Base-by-base conservation (phyloP, 345 rosid genomes). In the Brassica carinata region DNA sequence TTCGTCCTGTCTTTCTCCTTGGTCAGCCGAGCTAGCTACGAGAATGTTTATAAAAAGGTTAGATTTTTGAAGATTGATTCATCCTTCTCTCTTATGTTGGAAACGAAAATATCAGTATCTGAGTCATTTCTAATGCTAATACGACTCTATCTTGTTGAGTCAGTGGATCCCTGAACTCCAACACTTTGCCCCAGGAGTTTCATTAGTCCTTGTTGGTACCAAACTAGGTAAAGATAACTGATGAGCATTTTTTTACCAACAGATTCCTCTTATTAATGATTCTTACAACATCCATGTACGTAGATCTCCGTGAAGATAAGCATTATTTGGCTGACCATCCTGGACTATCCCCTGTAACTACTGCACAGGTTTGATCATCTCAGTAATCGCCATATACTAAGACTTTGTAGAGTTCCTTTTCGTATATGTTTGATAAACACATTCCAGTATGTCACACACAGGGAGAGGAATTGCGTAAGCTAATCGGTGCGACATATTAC, bases 111-210 rank as follows among this genome's bases (percentile, higher is more conserved):
- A 5, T 29, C 33, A 1, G 72, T 57, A 33, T 69, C 8, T 26
- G 63, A 53, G 7, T 64, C 3, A 40, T 62, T 68, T 80, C 85
- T 86, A 62, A 87, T 71, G 40, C 34, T 59, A 15, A 9, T 34
- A 15, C 53, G 48, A 64, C 77, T 87, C 62, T 83, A 5, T 79
- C 36, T 70, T 83, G 71, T 77, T 59, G 78, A 66, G 4, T 69
- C 91, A 95, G 99, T 95, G 99, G 99, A 88, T 95, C 82, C 97
- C 99, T 74, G 99, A 95, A 76, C 97, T 95, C 72, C 96, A 90
- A 85, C 99, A 93, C 85, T 94, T 82, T 85, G 91, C 93, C 74
- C 97, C 96, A 2, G 98, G 99, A 78, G 85, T 93, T 67, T 98
- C 99, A 6, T 72, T 93, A n/a, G 98, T 95, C 31, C 86, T 95